A percentile compares a stretch with the other conserved stretches of the same genome.
Conservation (phyloP, 2,329 filamentous ascomycete genomes). For the Thelonectria olida region DNA sequence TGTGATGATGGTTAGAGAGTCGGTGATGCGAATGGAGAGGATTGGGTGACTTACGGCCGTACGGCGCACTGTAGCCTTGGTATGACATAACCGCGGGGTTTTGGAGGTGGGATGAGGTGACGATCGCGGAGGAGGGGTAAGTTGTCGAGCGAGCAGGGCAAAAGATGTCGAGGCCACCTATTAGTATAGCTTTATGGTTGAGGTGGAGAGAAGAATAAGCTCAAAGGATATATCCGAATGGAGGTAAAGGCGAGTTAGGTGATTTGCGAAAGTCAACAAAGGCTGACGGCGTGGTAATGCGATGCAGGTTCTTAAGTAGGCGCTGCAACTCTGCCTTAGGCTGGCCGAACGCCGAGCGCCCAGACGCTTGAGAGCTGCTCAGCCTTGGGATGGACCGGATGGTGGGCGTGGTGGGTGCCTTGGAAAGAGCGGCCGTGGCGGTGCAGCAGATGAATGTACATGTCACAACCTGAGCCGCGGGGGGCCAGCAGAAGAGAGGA, state of each 20-base stretch:
- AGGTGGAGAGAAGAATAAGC: background rate
- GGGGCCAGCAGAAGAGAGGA: background rate
- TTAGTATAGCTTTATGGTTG: background rate
- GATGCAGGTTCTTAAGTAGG: background rate
- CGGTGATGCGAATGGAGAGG: background rate
- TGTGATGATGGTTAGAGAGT: slow-evolving; percentile 18
- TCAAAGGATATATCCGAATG: no score
- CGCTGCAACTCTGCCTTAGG: slow-evolving; percentile 16
- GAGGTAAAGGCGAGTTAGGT: background rate
- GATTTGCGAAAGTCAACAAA: background rate
- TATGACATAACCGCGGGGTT: slow-evolving; percentile 46
- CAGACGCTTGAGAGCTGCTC: slow-evolving; percentile 9
- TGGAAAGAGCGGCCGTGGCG: slow-evolving; percentile 1
- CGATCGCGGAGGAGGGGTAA: slow-evolving; percentile 2
- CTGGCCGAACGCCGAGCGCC: slow-evolving; percentile 1
- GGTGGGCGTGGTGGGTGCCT: slow-evolving; percentile 6
- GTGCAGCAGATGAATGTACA: background rate
- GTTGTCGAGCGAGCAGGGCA: background rate
- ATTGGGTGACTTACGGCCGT: slow-evolving; percentile 46
- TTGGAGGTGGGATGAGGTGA: slow-evolving; percentile 1
- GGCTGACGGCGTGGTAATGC: background rate
- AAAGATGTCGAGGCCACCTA: background rate
- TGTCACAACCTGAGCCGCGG: background rate
- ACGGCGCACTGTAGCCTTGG: slow-evolving; percentile 43
- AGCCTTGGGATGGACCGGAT: slow-evolving; percentile 6